Evolutionary conservation across 169 alveolate species (phyloP).

Genomic region (Babesia sp.): DNA sequence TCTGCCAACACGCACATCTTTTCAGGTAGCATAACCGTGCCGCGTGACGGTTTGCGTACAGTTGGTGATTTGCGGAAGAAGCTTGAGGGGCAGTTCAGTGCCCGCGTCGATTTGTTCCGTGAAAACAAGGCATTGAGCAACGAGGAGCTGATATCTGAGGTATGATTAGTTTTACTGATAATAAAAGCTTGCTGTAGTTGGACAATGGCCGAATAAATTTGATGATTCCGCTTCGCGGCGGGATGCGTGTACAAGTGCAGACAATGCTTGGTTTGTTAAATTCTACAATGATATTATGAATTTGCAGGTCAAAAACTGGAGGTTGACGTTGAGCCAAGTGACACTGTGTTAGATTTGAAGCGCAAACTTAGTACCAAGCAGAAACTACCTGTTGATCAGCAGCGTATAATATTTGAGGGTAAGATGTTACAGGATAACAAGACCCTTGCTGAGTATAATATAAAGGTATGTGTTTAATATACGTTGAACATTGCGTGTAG

Average conservation of each 20-base stretch:
- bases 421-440: conserved; percentile 57
- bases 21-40: conserved; percentile 5
- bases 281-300: neutral
- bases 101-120: conserved; percentile 12
- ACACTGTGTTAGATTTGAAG: conserved; percentile 59
- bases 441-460: conserved; percentile 60
- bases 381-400: conserved; percentile 64
- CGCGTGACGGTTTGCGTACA: conserved; percentile 13
- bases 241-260: conserved; percentile 50
- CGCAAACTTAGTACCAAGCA: conserved; percentile 54
- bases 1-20: no score
- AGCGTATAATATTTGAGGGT: conserved; percentile 54
- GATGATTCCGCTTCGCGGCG: conserved; percentile 42
- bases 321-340: conserved; percentile 53
- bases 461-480: conserved; percentile 27
- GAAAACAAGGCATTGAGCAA: conserved; percentile 6
- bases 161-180: neutral
- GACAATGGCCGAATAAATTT: neutral
- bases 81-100: conserved; percentile 1
- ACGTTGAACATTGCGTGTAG: conserved; percentile 4
- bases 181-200: neutral
- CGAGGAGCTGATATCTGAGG: conserved; percentile 6
- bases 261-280: conserved; percentile 53
- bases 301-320: conserved; percentile 43
- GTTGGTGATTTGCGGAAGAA: conserved; percentile 25